A percentile compares a stretch with the other conserved stretches of the same genome.
phyloP scores from a whole-genome alignment of 768 basidiomycete species.

The Sutorius australiensis region DNA sequence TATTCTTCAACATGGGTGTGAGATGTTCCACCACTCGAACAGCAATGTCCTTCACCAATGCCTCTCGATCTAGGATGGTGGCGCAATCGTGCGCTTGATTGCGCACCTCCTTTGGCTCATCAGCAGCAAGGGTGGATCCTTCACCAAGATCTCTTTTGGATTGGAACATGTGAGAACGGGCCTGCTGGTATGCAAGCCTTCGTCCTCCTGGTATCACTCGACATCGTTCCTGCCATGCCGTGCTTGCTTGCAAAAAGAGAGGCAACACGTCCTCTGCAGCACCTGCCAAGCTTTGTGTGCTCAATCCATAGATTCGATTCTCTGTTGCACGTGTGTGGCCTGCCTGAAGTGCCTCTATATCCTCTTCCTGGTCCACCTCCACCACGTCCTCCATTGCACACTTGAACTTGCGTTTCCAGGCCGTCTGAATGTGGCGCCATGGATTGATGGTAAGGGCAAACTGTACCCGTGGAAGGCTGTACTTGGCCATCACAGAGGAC shows the following conservation, averaged over 20 bases:
- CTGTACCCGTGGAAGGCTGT: neutral
- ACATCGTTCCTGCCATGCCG: neutral
- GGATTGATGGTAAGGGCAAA: neutral
- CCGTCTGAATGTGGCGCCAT: neutral
- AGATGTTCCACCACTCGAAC: neutral
- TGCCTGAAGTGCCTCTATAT: neutral
- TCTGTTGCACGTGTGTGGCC: neutral
- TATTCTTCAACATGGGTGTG: neutral
- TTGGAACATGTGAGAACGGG: neutral
- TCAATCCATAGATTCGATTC: neutral
- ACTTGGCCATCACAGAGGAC: neutral
- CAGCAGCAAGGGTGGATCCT: too few relatives aligned
- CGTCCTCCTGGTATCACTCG: neutral
- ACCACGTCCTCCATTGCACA: neutral
- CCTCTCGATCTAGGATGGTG: neutral
- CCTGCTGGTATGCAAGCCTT: neutral
- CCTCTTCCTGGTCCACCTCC: neutral
- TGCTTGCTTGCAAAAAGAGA: neutral
- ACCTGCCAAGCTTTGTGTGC: neutral
- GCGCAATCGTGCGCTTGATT: neutral
- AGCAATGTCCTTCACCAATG: neutral
- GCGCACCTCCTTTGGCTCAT: neutral
- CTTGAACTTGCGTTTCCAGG: constrained; percentile 1
- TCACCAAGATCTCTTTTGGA: too few relatives aligned
- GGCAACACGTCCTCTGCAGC: neutral